Conservation (phyloP, 306 rosid species). For the Astragalus glycyphyllos region DNA sequence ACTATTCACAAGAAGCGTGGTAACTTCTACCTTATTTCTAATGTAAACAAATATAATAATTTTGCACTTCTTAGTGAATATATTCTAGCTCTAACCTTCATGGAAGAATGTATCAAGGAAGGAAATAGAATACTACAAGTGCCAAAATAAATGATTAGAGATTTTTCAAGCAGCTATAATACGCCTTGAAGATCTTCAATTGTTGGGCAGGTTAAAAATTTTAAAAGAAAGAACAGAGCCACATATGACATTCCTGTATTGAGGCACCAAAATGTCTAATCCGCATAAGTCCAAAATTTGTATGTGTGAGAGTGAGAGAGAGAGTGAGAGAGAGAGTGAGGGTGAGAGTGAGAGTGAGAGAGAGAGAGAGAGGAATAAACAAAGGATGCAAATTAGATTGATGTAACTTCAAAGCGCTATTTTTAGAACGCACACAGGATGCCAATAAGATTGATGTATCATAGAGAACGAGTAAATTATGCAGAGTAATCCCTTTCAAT, state of each 20-base stretch:
- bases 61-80: background rate
- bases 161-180: too few species aligned
- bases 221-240: too few species aligned
- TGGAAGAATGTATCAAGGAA: background rate
- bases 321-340: background rate
- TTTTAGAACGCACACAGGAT: conserved; percentile 1
- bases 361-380: background rate
- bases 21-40: background rate
- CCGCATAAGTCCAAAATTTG: too few species aligned
- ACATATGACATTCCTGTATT: too few species aligned
- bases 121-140: background rate
- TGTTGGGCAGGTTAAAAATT: background rate
- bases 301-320: background rate
- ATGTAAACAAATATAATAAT: background rate
- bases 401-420: background rate
- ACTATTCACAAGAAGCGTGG: conserved; percentile 1
- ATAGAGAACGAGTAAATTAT: too few species aligned
- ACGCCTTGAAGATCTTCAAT: too few species aligned
- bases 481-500: background rate
- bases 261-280: too few species aligned
- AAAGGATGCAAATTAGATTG: background rate
- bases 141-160: background rate
- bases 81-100: background rate
- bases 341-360: background rate
- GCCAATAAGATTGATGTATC: background rate